Conservation (phyloP, 225 moss, liverwort and hornwort species). For the Anthoceros angustus region DNA sequence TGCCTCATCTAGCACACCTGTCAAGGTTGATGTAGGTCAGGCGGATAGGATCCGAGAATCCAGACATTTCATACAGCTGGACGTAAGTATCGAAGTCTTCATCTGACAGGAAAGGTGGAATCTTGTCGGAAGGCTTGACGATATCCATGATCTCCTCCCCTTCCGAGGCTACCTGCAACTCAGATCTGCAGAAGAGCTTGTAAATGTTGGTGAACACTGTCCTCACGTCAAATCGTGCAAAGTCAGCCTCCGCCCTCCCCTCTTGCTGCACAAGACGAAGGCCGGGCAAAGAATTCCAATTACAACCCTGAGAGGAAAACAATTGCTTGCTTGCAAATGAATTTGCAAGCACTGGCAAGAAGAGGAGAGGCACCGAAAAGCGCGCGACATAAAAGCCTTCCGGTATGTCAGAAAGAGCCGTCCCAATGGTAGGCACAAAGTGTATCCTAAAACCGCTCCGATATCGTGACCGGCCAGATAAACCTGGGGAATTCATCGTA, state of each 20-base stretch:
- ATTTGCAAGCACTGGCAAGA: background rate
- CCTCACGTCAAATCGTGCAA: background rate
- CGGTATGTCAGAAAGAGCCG: background rate
- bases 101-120: background rate
- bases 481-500: background rate
- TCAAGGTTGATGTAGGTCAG: background rate
- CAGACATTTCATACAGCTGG: background rate
- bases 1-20: background rate
- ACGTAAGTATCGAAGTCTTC: background rate
- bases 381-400: background rate
- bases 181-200: background rate
- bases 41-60: background rate
- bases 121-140: background rate
- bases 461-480: background rate
- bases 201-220: constrained; percentile 2
- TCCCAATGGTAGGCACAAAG: background rate
- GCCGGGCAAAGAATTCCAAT: background rate
- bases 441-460: background rate
- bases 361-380: background rate
- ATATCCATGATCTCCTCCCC: background rate
- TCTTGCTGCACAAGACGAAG: background rate
- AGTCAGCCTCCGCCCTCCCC: background rate
- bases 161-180: background rate
- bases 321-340: background rate
- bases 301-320: background rate